These are phyloP conservation scores for Citrus cavaleriei DNA, from an alignment of 345 rosid genomes.

Conservation along the genomic window DNA sequence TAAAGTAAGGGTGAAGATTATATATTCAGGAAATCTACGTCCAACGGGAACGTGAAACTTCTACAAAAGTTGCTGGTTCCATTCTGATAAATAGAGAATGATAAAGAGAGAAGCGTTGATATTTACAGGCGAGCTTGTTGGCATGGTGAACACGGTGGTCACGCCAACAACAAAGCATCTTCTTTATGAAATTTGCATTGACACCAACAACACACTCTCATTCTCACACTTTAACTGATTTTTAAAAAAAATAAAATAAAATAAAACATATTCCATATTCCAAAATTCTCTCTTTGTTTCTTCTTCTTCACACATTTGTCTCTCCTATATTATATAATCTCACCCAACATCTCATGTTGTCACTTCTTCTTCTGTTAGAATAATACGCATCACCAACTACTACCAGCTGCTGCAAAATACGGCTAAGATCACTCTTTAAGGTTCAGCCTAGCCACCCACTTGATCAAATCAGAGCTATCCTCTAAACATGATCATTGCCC, in stretches of 20 bases:
- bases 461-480: slow-evolving; percentile 29
- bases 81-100: no score
- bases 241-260: no score
- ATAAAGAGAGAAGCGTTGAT: no score
- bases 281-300: background rate
- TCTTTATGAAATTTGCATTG: background rate
- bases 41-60: no score
- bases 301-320: no score
- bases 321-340: background rate
- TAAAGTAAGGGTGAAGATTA: no score
- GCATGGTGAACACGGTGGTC: no score
- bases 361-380: no score
- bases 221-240: background rate
- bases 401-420: slow-evolving; percentile 31
- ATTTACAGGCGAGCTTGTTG: no score
- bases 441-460: slow-evolving; percentile 19
- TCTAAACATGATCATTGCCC: background rate
- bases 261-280: background rate
- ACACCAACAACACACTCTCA: background rate
- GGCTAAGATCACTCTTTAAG: slow-evolving; percentile 32
- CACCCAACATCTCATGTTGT: background rate
- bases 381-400: background rate
- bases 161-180: background rate
- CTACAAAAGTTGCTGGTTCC: no score
- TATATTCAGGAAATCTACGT: no score